phyloP scores from a whole-genome alignment of 306 rosid species.

The Abrus pulchellus region DNA sequence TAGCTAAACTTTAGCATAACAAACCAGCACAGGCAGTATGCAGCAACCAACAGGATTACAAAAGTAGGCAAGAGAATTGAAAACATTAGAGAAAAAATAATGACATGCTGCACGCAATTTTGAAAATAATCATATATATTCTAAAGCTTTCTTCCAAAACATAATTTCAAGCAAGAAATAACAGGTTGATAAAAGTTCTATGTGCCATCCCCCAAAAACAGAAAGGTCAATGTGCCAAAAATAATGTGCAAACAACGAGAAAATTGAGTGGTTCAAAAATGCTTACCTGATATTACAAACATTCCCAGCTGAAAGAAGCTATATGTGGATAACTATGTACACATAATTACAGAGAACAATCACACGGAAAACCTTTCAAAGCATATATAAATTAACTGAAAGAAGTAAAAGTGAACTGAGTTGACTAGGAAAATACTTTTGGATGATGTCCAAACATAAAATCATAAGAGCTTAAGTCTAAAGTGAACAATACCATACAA shows the following conservation, averaged over 20 bases:
- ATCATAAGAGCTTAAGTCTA: too few species aligned
- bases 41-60: constrained; percentile 30
- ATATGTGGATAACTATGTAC: constrained; percentile 76
- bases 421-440: constrained; percentile 31
- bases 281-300: constrained; percentile 88
- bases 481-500: too few species aligned
- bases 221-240: constrained; percentile 7
- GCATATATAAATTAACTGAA: constrained; percentile 23
- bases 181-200: neutral
- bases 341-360: constrained; percentile 28
- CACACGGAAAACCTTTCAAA: constrained; percentile 38
- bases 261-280: constrained; percentile 29
- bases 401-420: constrained; percentile 26
- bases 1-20: too few species aligned
- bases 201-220: neutral
- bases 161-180: constrained; percentile 11
- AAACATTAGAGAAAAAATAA: constrained; percentile 16
- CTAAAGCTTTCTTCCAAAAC: constrained; percentile 32
- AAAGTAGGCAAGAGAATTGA: constrained; percentile 17
- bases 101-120: constrained; percentile 5
- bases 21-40: constrained; percentile 35
- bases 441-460: too few species aligned
- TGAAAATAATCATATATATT: constrained; percentile 5
- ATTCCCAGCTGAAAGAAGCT: constrained; percentile 98
- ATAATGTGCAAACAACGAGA: neutral